Evolutionary conservation across 192 early-diverging fungal genomes (phyloP), one percentile per base, ranked within the genome.

Genomic region (Coemansia erecta): DNA sequence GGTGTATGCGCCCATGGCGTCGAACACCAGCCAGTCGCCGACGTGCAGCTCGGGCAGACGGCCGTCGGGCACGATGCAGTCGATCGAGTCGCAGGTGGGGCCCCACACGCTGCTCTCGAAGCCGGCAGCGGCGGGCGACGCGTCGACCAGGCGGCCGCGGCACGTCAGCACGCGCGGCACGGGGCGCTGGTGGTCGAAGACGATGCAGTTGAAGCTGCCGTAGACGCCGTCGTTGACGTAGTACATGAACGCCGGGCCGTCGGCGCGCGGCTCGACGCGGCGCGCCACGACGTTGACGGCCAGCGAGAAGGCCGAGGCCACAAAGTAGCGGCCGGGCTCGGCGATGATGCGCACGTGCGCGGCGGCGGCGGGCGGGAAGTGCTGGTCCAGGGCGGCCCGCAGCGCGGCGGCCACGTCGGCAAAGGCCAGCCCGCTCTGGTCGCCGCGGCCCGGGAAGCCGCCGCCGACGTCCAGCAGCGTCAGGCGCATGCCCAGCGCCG

Each of bases 221-320:
- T 99, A 99, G 82, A 96, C 88, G 50, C 97, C 97, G 68, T 99
- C 97, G 71, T 99, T 99, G 74, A 99, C 88, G 80, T 99, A 99
- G 81, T 99, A 85, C 82, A 86, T 85, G 53, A 74, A 87, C 39
- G 75, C 60, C 23, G 66, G 61, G 48, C 56, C 54, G 23, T 81
- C 80, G 58, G 37, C 81, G 42, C 81, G 54, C n/a, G 62, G 65
- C 0, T 90, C 83, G 24, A 87, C 87, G 58, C 97, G 88, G 44
- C 95, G 92, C 7, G 94, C 93, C 69, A 94, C 86, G 35, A 99
- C 84, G 66, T 96, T 92, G 33, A 93, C 92, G 3, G 93, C 95
- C 33, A 99, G 80, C 18, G 94, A 92, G 77, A 92, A 99, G 12
- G 95, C 95, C 28, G 92, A 86, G 14, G 91, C 87, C 7, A 92